phyloP scores from a whole-genome alignment of 2,329 filamentous ascomycete species.

The Colletotrichum paranaense region DNA sequence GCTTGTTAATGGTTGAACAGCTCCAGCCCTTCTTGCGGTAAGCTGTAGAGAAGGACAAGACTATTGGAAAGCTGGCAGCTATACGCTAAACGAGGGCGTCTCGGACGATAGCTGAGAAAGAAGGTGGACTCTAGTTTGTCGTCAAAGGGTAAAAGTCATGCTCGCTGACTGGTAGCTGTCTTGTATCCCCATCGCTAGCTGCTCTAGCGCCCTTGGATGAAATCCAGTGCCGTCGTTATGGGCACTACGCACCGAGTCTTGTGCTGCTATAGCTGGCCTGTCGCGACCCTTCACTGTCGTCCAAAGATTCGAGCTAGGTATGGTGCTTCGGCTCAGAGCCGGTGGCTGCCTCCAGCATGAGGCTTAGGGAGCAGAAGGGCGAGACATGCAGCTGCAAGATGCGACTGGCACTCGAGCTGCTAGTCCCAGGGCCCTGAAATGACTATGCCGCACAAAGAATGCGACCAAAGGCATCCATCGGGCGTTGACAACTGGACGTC shows the following conservation, averaged over 20 bases:
- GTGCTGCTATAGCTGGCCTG: background rate
- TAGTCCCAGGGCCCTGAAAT: constrained; percentile 19
- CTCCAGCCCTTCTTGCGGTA: background rate
- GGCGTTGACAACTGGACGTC: background rate
- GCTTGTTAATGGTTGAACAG: background rate
- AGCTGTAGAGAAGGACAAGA: constrained; percentile 8
- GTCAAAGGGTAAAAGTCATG: background rate
- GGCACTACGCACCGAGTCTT: background rate
- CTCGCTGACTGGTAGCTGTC: constrained; percentile 5
- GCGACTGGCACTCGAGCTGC: constrained; percentile 21
- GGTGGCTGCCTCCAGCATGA: constrained; percentile 28
- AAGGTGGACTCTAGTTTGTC: background rate
- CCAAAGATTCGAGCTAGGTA: background rate
- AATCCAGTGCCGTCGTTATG: constrained; percentile 13
- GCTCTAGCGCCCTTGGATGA: background rate
- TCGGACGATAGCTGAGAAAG: constrained; percentile 15
- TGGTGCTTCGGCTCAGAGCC: constrained; percentile 18
- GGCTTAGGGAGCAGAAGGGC: constrained; percentile 20
- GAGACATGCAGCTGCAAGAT: constrained; percentile 28
- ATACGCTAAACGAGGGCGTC: background rate
- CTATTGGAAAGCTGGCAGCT: constrained; percentile 18
- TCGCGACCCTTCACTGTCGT: background rate
- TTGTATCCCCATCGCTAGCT: constrained; percentile 1
- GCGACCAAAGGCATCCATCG: constrained; percentile 11
- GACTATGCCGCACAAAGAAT: constrained; percentile 17